Conservation (phyloP, 2,329 filamentous ascomycete genomes). For the Atkinsonella hypoxylon region DNA sequence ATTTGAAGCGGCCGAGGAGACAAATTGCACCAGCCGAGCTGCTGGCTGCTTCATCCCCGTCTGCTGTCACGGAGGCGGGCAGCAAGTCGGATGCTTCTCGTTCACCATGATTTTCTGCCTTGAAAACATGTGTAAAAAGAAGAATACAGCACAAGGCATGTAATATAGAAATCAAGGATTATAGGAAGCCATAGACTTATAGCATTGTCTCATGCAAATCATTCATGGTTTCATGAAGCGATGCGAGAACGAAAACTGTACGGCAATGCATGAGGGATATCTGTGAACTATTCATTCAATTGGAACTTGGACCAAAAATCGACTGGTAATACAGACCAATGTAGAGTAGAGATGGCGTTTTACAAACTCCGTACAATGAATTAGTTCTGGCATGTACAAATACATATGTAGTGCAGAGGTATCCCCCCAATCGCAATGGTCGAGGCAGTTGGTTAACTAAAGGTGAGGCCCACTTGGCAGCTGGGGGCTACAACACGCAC, state of each 20-base stretch:
- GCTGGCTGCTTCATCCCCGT: constrained; percentile 21
- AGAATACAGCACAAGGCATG: not conserved
- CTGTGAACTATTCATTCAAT: not conserved
- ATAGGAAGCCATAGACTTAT: not conserved
- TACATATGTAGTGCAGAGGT: too few relatives aligned
- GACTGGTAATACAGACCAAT: not conserved
- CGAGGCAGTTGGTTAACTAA: not conserved
- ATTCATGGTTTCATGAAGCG: not conserved
- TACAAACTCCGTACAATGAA: too few relatives aligned
- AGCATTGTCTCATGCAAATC: not conserved
- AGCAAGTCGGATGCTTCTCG: constrained; percentile 22
- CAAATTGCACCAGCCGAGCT: constrained; percentile 39
- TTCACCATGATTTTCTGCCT: constrained; percentile 11
- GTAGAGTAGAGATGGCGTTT: too few relatives aligned
- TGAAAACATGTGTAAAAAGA: not conserved
- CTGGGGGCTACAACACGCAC: not conserved
- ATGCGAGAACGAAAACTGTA: not conserved
- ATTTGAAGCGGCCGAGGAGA: constrained; percentile 68
- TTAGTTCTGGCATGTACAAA: too few relatives aligned
- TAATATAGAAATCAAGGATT: not conserved
- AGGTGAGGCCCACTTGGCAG: not conserved
- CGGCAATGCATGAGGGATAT: not conserved
- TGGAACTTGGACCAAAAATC: not conserved
- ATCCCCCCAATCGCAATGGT: not conserved
- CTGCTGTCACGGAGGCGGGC: constrained; percentile 20